phyloP scores from a whole-genome alignment of 495 filamentous ascomycete species.

The Bombardia bombarda region DNA sequence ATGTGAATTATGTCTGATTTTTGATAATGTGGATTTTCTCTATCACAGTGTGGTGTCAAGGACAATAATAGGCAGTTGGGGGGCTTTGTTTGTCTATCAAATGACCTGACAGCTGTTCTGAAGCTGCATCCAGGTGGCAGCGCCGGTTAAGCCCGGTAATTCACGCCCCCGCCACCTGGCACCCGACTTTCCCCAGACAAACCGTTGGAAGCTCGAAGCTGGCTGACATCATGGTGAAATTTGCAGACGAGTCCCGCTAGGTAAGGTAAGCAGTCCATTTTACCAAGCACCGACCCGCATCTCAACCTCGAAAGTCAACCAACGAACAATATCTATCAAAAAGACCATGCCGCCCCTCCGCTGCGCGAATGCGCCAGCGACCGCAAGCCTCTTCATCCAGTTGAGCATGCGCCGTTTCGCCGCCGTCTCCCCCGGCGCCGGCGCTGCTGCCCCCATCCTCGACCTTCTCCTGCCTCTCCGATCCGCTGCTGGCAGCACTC shows the following conservation, averaged over 20 bases:
- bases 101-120: not conserved
- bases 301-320: not conserved
- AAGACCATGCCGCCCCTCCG: slow-evolving; percentile 23
- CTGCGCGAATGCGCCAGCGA: slow-evolving; percentile 25
- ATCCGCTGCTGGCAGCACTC: not conserved
- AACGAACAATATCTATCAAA: not conserved
- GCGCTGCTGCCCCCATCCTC: slow-evolving; percentile 24
- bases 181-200: slow-evolving; percentile 1
- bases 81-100: too few species aligned
- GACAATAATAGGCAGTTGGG: too few species aligned
- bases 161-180: not conserved
- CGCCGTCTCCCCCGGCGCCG: slow-evolving; percentile 1
- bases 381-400: slow-evolving; percentile 32
- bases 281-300: not conserved
- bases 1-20: too few species aligned
- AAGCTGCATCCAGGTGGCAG: not conserved
- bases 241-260: too few species aligned
- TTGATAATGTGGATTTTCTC: too few species aligned
- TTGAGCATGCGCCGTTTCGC: slow-evolving; percentile 22
- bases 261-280: slow-evolving; percentile 8
- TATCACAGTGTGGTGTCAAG: too few species aligned
- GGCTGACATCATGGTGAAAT: slow-evolving; percentile 37
- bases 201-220: not conserved
- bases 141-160: too few species aligned
- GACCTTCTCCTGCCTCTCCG: slow-evolving; percentile 25